Evolutionary conservation across 306 rosid species (phyloP), one percentile per base, ranked within the genome.

Genomic region (Argentina anserina): DNA sequence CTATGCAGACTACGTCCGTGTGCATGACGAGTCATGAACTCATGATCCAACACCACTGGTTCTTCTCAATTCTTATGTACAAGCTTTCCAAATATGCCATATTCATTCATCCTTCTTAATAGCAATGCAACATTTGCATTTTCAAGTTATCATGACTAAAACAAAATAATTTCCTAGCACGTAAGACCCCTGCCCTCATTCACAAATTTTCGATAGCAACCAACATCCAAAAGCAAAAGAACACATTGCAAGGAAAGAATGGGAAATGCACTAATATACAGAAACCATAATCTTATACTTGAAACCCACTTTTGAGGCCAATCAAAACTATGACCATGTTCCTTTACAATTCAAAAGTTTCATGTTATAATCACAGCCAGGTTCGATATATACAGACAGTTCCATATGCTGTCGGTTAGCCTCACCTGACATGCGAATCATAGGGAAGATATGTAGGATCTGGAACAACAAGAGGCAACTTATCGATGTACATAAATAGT

Each of bases 401-500:
- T 65, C 21, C 58, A 42, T 67, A 73, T 46, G 75, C 78, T 62
- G 36, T 42, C 65, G 70, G 64, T 34, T 70, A 47, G 20, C 52
- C 70, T 84, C 76, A 93, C 75, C 96, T 82, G 14, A 84, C 59
- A 49, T 85, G 84, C 62, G 89, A 84, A 83, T 93, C 89, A 66
- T 81, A 77, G 67, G 86, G 86, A 34, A 79, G 78, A 78, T 79
- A 82, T 46, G 83, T 80, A 17, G 84, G 84, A 65, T 89, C 90
- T 29, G 92, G 93, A 76, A 83, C 78, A 34, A 87, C 78, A 14
- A 84, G 85, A 55, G 96, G 96, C 87, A 93, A 75, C 25, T 81
- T 89, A 56, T 89, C 90, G 11, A 93, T 85, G 88, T 87, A 93
- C 77, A 84, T 75, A 75, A 86, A 88, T 56, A 93, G 75, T 78